phyloP scores from a whole-genome alignment of 2,329 filamentous ascomycete species.

The Massarina eburnea region DNA sequence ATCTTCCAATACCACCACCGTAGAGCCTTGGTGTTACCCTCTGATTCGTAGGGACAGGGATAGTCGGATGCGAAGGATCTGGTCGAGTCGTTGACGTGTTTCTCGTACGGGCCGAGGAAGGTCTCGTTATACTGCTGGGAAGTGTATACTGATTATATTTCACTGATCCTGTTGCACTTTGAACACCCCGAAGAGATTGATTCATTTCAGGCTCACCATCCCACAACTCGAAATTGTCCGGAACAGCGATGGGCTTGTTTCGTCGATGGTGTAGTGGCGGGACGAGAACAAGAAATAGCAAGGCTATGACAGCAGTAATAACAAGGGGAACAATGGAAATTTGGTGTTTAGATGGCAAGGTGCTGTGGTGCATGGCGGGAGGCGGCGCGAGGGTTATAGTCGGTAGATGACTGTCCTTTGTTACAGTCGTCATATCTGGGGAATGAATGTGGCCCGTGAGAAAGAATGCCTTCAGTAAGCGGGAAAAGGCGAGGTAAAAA shows the following conservation, averaged over 20 bases:
- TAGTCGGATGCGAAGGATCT: not conserved
- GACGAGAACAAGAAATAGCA: not conserved
- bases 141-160: not conserved
- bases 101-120: not conserved
- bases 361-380: not conserved
- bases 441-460: not conserved
- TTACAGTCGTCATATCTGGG: not conserved
- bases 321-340: not conserved
- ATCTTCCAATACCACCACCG: not conserved
- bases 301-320: not conserved
- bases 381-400: constrained; percentile 4
- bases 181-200: not conserved
- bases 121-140: not conserved
- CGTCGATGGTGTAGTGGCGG: not conserved
- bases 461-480: not conserved
- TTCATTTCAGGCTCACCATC: not conserved
- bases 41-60: not conserved
- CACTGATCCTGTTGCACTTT: not conserved
- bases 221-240: not conserved
- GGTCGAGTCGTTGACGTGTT: not conserved
- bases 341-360: not conserved
- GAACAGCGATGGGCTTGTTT: constrained; percentile 1
- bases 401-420: not conserved
- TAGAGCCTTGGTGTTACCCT: not conserved
- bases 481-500: not conserved